Percentiles rank a stretch among this genome's conserved stretches.
Conservation (phyloP, 2,329 filamentous ascomycete species). For the Purpureocillium takamizusanense region DNA sequence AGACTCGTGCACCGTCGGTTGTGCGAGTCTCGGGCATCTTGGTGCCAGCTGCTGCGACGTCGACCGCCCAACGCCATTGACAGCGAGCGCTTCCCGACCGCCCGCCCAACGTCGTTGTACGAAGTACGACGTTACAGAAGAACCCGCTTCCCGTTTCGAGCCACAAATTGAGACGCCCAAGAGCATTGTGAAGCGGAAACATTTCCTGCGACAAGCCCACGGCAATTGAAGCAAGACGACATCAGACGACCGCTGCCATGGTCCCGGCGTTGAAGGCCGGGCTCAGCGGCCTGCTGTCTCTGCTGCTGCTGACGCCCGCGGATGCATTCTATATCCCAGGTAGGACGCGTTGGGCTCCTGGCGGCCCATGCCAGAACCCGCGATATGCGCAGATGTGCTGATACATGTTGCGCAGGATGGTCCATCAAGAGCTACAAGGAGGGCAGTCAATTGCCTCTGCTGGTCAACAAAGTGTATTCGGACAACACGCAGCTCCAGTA, state of each 20-base stretch:
- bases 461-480: slow-evolving; percentile 87
- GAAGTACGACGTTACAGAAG: too few species aligned
- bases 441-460: slow-evolving; percentile 69
- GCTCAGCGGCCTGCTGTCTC: slow-evolving; percentile 29
- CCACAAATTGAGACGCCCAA: too few species aligned
- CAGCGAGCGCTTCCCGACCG: neutral
- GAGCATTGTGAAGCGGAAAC: neutral
- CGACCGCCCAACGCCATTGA: too few species aligned
- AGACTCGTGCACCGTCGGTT: slow-evolving; percentile 1
- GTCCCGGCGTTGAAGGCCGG: slow-evolving; percentile 17
- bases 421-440: slow-evolving; percentile 74
- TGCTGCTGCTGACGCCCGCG: slow-evolving; percentile 25
- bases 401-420: slow-evolving; percentile 45
- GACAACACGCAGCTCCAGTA: slow-evolving; percentile 86
- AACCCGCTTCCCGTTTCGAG: too few species aligned
- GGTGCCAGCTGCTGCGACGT: neutral
- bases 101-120: too few species aligned
- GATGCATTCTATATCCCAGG: slow-evolving; percentile 81
- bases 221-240: neutral
- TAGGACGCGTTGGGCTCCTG: slow-evolving; percentile 29
- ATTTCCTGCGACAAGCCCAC: neutral
- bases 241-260: slow-evolving; percentile 6
- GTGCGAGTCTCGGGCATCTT: neutral
- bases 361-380: neutral
- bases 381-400: slow-evolving; percentile 5